Conservation (phyloP, 495 filamentous ascomycete genomes). For the Penicillium waksmanii region DNA sequence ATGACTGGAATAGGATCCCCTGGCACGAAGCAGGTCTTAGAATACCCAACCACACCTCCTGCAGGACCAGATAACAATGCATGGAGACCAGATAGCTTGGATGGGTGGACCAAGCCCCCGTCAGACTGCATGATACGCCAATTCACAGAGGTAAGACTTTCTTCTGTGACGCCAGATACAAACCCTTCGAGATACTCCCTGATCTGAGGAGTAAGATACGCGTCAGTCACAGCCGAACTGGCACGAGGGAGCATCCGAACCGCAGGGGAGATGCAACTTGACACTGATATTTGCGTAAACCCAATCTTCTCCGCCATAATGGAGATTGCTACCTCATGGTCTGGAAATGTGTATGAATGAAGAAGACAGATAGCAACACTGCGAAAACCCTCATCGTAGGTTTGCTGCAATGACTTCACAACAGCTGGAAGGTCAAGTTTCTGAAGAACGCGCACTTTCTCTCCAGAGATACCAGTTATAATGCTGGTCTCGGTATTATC, state of each 20-base stretch:
- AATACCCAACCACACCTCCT: conserved; percentile 53
- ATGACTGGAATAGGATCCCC: conserved; percentile 60
- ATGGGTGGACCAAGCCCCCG: conserved; percentile 59
- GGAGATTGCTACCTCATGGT: conserved; percentile 71
- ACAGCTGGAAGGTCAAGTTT: conserved; percentile 36
- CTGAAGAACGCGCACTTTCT: conserved; percentile 43
- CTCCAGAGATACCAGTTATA: conserved; percentile 40
- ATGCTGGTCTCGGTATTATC: conserved; percentile 13
- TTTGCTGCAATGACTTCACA: conserved; percentile 56
- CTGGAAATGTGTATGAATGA: conserved; percentile 82
- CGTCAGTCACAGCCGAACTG: conserved; percentile 14
- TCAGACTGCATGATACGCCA: conserved; percentile 52
- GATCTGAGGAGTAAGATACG: conserved; percentile 18
- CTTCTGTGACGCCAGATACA: no score
- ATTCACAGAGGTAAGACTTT: no score
- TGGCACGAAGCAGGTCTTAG: conserved; percentile 11
- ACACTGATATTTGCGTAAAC: conserved; percentile 68
- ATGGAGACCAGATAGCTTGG: conserved; percentile 60
- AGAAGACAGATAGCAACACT: conserved; percentile 80
- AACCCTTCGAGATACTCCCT: no score
- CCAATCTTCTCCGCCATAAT: conserved; percentile 72
- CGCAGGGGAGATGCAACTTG: conserved; percentile 62
- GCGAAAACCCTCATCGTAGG: conserved; percentile 65
- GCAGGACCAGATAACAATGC: conserved; percentile 82
- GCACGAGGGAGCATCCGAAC: conserved; percentile 62